phyloP scores from a whole-genome alignment of 2,329 filamentous ascomycete species.

The Bipolaris zeicola region DNA sequence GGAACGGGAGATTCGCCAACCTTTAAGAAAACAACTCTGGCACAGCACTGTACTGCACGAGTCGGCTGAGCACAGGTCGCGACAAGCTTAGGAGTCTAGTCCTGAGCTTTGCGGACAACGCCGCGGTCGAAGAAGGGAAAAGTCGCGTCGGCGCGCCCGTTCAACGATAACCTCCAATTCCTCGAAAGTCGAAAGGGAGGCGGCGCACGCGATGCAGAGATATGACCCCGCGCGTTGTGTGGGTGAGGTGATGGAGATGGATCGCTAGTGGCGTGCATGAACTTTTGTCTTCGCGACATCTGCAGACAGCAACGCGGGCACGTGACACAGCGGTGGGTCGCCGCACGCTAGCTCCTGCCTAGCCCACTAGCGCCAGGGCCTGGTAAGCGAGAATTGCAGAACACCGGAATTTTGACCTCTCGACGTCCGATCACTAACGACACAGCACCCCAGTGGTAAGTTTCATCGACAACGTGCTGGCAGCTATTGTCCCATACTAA shows the following conservation, averaged over 20 bases:
- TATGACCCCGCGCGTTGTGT: constrained; percentile 37
- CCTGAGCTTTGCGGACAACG: constrained; percentile 35
- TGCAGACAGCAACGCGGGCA: constrained; percentile 10
- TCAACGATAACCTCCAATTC: constrained; percentile 14
- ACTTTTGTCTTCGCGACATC: constrained; percentile 25
- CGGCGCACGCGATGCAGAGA: constrained; percentile 27
- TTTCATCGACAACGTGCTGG: constrained; percentile 23
- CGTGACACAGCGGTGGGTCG: constrained; percentile 2
- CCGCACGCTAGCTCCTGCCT: constrained; percentile 1
- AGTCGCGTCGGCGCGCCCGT: constrained; percentile 33
- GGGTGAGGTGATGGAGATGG: constrained; percentile 32
- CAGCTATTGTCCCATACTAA: constrained; percentile 17
- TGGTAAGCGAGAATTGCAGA: constrained; percentile 14
- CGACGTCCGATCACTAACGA: constrained; percentile 31
- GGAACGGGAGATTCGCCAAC: not conserved
- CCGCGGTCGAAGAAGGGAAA: constrained; percentile 23
- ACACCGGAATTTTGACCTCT: constrained; percentile 15
- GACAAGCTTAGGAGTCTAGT: constrained; percentile 29
- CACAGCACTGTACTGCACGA: constrained; percentile 12
- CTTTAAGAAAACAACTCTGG: constrained; percentile 5
- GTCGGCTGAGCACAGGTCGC: constrained; percentile 19
- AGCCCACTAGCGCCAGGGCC: constrained; percentile 17
- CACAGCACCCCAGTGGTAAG: constrained; percentile 46
- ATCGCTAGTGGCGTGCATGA: constrained; percentile 27
- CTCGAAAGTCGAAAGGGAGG: constrained; percentile 17